phyloP scores from a whole-genome alignment of 495 filamentous ascomycete species.

The Hypoxylon perforatum region DNA sequence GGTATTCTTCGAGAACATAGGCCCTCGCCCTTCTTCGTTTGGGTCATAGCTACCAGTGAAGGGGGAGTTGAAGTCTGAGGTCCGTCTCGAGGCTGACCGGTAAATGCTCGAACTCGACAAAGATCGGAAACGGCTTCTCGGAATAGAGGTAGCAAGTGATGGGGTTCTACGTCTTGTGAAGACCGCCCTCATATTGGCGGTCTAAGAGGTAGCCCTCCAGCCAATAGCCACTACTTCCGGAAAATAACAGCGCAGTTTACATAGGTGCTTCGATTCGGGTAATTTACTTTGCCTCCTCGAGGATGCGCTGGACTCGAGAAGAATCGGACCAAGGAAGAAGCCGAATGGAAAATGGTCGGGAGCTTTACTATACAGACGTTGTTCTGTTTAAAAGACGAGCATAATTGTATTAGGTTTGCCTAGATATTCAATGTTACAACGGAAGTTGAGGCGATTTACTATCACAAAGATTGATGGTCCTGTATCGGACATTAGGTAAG shows the following conservation, averaged over 20 bases:
- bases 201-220: constrained; percentile 18
- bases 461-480: constrained; percentile 15
- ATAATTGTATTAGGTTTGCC: not conserved
- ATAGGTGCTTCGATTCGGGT: constrained; percentile 11
- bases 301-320: constrained; percentile 2
- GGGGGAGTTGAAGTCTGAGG: constrained; percentile 53
- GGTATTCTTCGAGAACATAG: constrained; percentile 58
- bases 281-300: not conserved
- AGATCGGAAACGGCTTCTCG: constrained; percentile 37
- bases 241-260: constrained; percentile 17
- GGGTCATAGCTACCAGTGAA: constrained; percentile 85
- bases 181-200: constrained; percentile 47
- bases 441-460: not conserved
- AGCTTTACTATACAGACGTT: not conserved
- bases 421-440: constrained; percentile 4
- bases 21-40: constrained; percentile 59
- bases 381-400: not conserved
- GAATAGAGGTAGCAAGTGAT: constrained; percentile 14
- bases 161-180: constrained; percentile 46
- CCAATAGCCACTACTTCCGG: constrained; percentile 7
- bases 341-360: not conserved
- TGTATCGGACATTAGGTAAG: constrained; percentile 29
- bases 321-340: not conserved
- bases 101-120: constrained; percentile 48
- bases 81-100: constrained; percentile 46